These are phyloP conservation scores for Martiniozyma asiatica DNA, from an alignment of 1,139 yeast species.

Conservation along the genomic window DNA sequence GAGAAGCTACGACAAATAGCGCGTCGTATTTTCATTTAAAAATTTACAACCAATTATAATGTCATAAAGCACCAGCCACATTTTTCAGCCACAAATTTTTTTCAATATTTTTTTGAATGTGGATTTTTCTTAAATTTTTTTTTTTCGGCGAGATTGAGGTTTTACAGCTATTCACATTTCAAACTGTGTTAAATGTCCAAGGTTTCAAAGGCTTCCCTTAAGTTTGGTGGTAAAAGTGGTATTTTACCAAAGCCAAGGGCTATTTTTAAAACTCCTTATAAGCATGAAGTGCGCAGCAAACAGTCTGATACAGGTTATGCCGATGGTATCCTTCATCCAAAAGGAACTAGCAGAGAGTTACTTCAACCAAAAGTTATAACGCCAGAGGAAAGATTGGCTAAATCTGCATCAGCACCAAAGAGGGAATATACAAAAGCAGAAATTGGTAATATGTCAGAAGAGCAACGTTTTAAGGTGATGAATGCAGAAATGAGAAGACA, in stretches of 20 bases:
- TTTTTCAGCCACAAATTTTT: too few species aligned
- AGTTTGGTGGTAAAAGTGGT: slow-evolving; percentile 66
- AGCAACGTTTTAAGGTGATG: slow-evolving; percentile 42
- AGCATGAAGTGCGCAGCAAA: slow-evolving; percentile 40
- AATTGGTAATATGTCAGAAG: slow-evolving; percentile 28
- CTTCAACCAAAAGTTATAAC: slow-evolving; percentile 42
- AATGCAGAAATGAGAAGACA: slow-evolving; percentile 63
- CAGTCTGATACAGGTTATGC: slow-evolving; percentile 57
- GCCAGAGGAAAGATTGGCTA: slow-evolving; percentile 16
- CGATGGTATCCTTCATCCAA: slow-evolving; percentile 63
- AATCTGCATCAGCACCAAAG: slow-evolving; percentile 29
- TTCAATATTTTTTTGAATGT: too few species aligned
- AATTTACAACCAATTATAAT: too few species aligned
- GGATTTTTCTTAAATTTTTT: too few species aligned
- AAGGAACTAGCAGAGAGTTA: slow-evolving; percentile 46
- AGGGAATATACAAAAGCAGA: slow-evolving; percentile 18
- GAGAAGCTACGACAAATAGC: too few species aligned
- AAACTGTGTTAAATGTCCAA: too few species aligned
- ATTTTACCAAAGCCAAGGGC: slow-evolving; percentile 68
- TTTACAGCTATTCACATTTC: too few species aligned
- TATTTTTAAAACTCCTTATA: slow-evolving; percentile 54
- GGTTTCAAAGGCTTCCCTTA: slow-evolving; percentile 39
- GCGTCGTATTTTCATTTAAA: too few species aligned
- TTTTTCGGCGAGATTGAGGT: too few species aligned
- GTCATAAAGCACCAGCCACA: too few species aligned